A percentile compares a stretch with the other conserved stretches of the same genome.
phyloP scores from a whole-genome alignment of 208 protist genomes.

The Naegleria lovaniensis region DNA sequence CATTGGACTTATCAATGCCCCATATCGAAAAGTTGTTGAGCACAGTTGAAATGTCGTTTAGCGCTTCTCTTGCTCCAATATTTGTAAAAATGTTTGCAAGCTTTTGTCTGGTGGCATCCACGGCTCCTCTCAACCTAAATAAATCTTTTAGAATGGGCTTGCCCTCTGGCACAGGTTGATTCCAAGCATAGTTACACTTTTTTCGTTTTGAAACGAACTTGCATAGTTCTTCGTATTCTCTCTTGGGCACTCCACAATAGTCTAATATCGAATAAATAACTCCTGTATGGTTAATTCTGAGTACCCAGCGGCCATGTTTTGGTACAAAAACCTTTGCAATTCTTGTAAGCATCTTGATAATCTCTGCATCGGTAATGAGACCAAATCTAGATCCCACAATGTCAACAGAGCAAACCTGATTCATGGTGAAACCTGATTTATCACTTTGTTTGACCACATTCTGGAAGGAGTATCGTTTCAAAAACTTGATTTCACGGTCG shows the following conservation, averaged over 20 bases:
- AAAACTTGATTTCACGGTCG: not conserved
- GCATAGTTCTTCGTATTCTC: not conserved
- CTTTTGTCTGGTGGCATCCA: not conserved
- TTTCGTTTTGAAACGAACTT: not conserved
- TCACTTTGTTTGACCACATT: not conserved
- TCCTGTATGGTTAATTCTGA: constrained; percentile 6
- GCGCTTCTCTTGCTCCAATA: not conserved
- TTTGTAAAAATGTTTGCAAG: not conserved
- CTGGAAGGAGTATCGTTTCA: constrained; percentile 4
- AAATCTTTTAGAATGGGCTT: not conserved
- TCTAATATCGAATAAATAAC: not conserved
- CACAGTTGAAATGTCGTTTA: not conserved
- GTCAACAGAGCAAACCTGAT: not conserved
- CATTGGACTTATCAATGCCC: not conserved
- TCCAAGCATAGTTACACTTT: not conserved
- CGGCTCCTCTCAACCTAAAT: not conserved
- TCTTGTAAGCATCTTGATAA: not conserved
- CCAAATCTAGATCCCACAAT: not conserved
- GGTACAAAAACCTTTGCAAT: not conserved
- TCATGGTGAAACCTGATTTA: not conserved
- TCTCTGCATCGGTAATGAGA: not conserved
- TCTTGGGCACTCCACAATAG: not conserved
- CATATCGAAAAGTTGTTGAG: not conserved
- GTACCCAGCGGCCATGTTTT: not conserved
- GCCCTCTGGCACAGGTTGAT: not conserved